These are phyloP conservation scores for Rhodomyrtus tomentosa DNA, from an alignment of 345 rosid genomes.

Conservation along the genomic window DNA sequence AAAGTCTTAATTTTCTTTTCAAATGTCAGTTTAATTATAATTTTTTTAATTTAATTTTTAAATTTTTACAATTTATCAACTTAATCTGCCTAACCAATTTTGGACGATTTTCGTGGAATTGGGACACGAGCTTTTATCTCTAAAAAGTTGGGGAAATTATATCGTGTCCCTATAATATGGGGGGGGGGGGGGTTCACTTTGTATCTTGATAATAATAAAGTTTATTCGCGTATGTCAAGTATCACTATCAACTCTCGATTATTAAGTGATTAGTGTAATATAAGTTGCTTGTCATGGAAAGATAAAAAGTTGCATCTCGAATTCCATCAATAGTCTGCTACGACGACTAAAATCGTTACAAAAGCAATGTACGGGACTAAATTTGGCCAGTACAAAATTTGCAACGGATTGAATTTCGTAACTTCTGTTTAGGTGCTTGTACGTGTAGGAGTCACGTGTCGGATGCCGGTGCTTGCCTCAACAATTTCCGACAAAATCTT, in stretches of 20 bases:
- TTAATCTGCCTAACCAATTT: not conserved
- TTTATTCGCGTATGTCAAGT: not conserved
- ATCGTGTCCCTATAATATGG: too few species aligned
- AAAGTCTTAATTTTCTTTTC: rapidly evolving
- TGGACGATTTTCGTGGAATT: not conserved
- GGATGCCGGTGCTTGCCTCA: too few species aligned
- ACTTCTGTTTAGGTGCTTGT: too few species aligned
- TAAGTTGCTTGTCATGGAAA: not conserved
- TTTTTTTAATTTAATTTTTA: not conserved
- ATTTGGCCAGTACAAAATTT: not conserved
- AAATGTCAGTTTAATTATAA: rapidly evolving
- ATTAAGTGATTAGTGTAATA: too few species aligned
- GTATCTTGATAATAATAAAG: not conserved
- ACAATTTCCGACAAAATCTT: too few species aligned
- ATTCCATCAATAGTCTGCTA: not conserved
- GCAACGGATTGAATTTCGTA: too few species aligned
- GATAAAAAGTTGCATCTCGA: not conserved
- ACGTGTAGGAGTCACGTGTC: too few species aligned
- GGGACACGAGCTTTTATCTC: not conserved
- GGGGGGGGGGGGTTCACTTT: not conserved
- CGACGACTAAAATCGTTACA: not conserved
- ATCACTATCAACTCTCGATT: not conserved
- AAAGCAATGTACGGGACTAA: too few species aligned
- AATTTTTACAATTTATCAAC: too few species aligned
- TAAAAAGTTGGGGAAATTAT: not conserved